A percentile compares a stretch with the other conserved stretches of the same genome.
These are phyloP conservation scores for Candida sakaeoensis DNA, from an alignment of 805 yeast genomes.

Conservation along the genomic window DNA sequence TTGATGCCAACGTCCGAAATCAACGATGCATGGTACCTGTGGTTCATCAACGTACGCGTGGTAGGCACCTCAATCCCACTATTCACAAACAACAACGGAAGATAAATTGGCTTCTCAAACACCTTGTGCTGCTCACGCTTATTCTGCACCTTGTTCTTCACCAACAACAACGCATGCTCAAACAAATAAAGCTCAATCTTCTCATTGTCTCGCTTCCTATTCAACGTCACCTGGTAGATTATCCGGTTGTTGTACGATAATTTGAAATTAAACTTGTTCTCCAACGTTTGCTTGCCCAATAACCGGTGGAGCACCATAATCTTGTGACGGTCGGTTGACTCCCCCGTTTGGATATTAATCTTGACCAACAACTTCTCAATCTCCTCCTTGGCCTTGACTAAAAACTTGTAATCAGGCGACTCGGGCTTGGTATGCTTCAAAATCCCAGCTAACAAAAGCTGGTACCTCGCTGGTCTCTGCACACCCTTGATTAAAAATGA, in stretches of 20 bases:
- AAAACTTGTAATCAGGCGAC: conserved; percentile 64
- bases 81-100: conserved; percentile 70
- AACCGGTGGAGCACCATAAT: conserved; percentile 64
- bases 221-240: conserved; percentile 70
- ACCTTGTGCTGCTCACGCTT: conserved; percentile 91
- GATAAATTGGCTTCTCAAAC: conserved; percentile 81
- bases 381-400: conserved; percentile 70
- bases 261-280: conserved; percentile 83
- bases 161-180: conserved; percentile 84
- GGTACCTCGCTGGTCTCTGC: conserved; percentile 93
- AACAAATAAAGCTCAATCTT: conserved; percentile 82
- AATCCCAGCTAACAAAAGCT: conserved; percentile 76
- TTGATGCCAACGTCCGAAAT: conserved; percentile 32
- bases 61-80: conserved; percentile 78
- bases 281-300: conserved; percentile 68
- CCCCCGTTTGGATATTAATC: conserved; percentile 87
- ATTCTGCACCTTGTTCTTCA: conserved; percentile 79
- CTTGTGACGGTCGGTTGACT: conserved; percentile 87
- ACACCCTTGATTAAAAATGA: conserved; percentile 94
- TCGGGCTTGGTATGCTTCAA: conserved; percentile 78
- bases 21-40: conserved; percentile 32
- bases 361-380: conserved; percentile 71
- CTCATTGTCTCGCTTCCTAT: conserved; percentile 68
- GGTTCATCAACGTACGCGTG: conserved; percentile 39
- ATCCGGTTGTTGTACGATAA: conserved; percentile 80